phyloP scores from a whole-genome alignment of 306 rosid genomes.

The Spatholobus suberectus region DNA sequence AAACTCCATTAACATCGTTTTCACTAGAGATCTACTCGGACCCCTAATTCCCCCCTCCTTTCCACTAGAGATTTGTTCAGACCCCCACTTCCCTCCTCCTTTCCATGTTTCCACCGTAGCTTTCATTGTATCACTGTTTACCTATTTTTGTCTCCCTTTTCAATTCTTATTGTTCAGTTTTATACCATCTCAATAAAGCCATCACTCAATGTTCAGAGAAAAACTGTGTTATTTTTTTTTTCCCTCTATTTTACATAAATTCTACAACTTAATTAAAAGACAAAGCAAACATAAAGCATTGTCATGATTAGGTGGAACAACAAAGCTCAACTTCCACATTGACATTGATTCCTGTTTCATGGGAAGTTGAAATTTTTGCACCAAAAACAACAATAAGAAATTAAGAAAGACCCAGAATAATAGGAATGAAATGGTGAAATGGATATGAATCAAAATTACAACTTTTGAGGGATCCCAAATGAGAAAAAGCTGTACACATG shows the following conservation, averaged over 20 bases:
- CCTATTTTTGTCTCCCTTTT: too few relatives aligned
- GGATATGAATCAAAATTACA: conserved; percentile 48
- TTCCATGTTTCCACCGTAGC: too few relatives aligned
- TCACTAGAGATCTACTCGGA: too few relatives aligned
- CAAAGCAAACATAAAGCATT: conserved; percentile 29
- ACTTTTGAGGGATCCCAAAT: conserved; percentile 80
- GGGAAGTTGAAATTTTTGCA: conserved; percentile 51
- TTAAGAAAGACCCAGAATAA: background rate
- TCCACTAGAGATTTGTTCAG: too few relatives aligned
- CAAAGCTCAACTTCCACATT: conserved; percentile 97
- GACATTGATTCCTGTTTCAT: conserved; percentile 86
- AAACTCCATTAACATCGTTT: too few relatives aligned
- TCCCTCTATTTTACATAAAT: background rate
- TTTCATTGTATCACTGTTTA: too few relatives aligned
- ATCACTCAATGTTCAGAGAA: conserved; percentile 5
- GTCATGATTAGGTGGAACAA: conserved; percentile 93
- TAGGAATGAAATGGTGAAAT: background rate
- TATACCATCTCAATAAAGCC: too few relatives aligned
- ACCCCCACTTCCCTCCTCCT: too few relatives aligned
- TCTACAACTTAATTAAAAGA: background rate
- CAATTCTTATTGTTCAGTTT: too few relatives aligned
- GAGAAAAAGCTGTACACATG: conserved; percentile 79
- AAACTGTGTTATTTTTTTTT: background rate
- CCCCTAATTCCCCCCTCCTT: too few relatives aligned
- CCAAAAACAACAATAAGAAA: conserved; percentile 6